Base-by-base conservation (phyloP, 345 rosid genomes). In the Gossypium herbaceum region DNA sequence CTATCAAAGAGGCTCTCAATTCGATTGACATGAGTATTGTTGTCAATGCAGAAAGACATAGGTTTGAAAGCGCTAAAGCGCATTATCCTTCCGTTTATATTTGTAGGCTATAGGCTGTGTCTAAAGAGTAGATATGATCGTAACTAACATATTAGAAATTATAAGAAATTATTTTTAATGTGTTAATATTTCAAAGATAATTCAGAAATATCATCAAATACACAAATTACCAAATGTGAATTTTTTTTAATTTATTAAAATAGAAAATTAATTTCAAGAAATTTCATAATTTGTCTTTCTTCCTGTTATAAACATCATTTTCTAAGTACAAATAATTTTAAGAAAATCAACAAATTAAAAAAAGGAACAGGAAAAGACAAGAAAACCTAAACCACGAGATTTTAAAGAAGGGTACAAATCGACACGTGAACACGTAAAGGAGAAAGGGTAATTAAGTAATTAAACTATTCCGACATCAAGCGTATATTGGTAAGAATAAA, bases 401-500 rank as follows among this genome's bases (percentile, higher is more conserved):
- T 39, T 61, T 12, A 73, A 16, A 12, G 43, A 56, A 1, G 12
- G 27, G 56, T 12, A 12, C 22, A 27, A 43, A 34, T 70, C 29
- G 68, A 62, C 55, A 29, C 51, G 55, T 60, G 58, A 73, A n/a
- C 45, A 48, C 7, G 45, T 9, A 0, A 20, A 34, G 8, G 43
- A 3, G 7, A 16, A 24, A 74, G 78, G 78, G 25, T 24, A 68
- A 25, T 43, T 10, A 8, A 9, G 69, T 56, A 62, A 57, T 34
- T 67, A 19, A 11, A 20, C 2, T 24, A 47, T 2, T 43, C 43
- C 12, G 56, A 29, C 16, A 2, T 0, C 9, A 50, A 61, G 81
- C 81, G 69, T 10, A 76, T 44, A 68, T 72, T 62, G 43, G 79
- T 56, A 24, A 77, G 52, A 56, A 19, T 3, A 7, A 17, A 12